Base-by-base conservation (phyloP, 179 eudicot species). In the Patellifolia procumbens region DNA sequence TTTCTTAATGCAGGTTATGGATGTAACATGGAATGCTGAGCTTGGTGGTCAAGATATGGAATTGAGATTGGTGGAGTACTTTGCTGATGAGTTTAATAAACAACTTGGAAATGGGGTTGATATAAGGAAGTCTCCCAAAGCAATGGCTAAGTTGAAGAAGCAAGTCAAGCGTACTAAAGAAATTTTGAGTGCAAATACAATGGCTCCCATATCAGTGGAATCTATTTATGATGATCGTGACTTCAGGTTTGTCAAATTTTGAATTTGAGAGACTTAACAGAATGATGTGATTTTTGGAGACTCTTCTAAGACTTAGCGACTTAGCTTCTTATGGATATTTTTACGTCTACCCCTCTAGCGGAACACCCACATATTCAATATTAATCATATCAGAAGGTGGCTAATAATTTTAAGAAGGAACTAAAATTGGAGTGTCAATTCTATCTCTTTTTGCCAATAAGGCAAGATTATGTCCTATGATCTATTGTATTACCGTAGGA, bases 131-230 rank as follows among this genome's bases (percentile, higher is more conserved):
- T 90, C 83, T 75, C 96, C 98, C 0, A 95, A 95, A 86, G 93
- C 99, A 39, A 95, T 95, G 97, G 98, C 99, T 71, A 95, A 95
- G 76, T 83, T 95, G 89, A 95, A 93, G 88, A 95, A 95, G 84
- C 99, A 95, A 82, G 99, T 93, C 76, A 95, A 95, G 88, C 97
- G 98, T 60, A 95, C 99, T 43, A 95, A 95, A 81, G 99, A 95
- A 76, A 91, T 95, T 73, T 81, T 95, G 48, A 95, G 99, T 84
- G 99, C 97, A 26, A 95, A 95, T 81, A 89, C 96, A 39, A 72
- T 79, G 80, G 97, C 99, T 68, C 99, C 98, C 8, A 90, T 93
- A 48, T 95, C 98, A 32, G 99, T 95, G 51, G 99, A 95, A 86
- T 95, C 99, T 69, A 82, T 95, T 62, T 81, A 90, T 74, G 97